Base-by-base conservation (phyloP, 1,139 yeast species). In the Pichia inconspicua region DNA sequence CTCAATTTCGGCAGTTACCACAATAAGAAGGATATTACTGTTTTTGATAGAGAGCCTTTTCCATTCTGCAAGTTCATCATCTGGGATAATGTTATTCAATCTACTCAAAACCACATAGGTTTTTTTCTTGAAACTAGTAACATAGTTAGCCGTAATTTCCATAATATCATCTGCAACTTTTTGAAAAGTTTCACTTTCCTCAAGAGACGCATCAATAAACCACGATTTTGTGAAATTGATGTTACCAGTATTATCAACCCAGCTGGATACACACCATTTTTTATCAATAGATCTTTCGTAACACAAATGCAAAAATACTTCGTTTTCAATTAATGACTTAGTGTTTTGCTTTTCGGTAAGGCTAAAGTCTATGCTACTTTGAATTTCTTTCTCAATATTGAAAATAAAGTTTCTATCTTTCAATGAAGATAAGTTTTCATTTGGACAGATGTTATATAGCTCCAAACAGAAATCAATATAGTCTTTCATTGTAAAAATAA, bases 161-260 rank as follows among this genome's bases (percentile, higher is more conserved):
- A 86, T 79, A 14, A 82, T 74, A 48, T 79, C 82, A 46, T 73
- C 72, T 54, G 81, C 75, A 1, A 79, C 77, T 7, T 70, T 74
- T 51, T 80, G 84, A 55, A 78, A 71, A 30, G 37, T 56, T 19
- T 52, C 49, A 25, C 53, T 49, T 6, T 45, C 47, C 6, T 53
- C 53, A 7, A 56, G 44, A 5, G 49, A 51, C 46, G 65, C 40
- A 59, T 77, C 63, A 58, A 80, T 72, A 55, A 72, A 73, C 90
- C 90, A 84, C 1, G 90, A 77, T 55, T 81, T 84, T 1, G 82
- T 75, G 49, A 73, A 73, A 9, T 82, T 77, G 8, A 78, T 73
- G 10, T 71, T 71, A 0, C 96, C 96, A 59, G 76, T 74, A 45
- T 92, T 92, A 60, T 90, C 96, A 0, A 95, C 75, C 95, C 97